These are phyloP conservation scores for Talaromyces rugulosus DNA, from an alignment of 2,329 filamentous ascomycete genomes.

Conservation along the genomic window DNA sequence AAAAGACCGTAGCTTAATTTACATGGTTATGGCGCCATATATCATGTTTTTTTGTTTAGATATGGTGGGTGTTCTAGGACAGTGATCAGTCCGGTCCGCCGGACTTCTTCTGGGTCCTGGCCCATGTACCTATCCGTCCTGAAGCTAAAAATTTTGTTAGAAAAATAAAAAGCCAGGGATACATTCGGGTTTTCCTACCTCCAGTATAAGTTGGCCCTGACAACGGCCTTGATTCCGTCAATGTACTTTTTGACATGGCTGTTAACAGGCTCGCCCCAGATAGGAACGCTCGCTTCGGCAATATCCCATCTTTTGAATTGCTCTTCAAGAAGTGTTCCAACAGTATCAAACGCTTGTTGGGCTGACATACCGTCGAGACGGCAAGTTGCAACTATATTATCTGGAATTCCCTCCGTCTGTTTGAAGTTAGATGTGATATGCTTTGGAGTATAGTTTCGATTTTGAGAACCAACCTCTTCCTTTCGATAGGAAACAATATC, in stretches of 20 bases:
- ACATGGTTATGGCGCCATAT: too few relatives aligned
- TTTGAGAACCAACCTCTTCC: slow-evolving; percentile 18
- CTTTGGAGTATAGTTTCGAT: not conserved
- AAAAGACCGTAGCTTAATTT: too few relatives aligned
- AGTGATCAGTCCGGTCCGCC: slow-evolving; percentile 12
- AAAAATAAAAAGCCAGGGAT: not conserved
- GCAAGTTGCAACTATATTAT: slow-evolving; percentile 19
- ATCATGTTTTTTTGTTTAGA: too few relatives aligned
- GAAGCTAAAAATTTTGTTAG: slow-evolving; percentile 13
- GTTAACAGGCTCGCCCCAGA: slow-evolving; percentile 21
- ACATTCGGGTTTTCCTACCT: slow-evolving; percentile 14
- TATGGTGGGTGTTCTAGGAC: not conserved
- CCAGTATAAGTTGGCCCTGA: slow-evolving; percentile 22
- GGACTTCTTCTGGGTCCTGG: slow-evolving; percentile 12
- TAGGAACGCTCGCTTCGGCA: slow-evolving; percentile 18
- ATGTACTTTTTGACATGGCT: slow-evolving; percentile 21
- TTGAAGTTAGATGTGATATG: not conserved
- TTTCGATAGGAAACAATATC: slow-evolving; percentile 24
- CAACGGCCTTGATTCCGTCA: slow-evolving; percentile 18
- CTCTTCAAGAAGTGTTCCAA: slow-evolving; percentile 17
- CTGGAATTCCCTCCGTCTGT: slow-evolving; percentile 18
- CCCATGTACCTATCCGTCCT: slow-evolving; percentile 20
- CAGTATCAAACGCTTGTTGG: slow-evolving; percentile 21
- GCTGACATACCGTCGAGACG: not conserved
- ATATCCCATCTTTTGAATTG: slow-evolving; percentile 23